A percentile compares a stretch with the other conserved stretches of the same genome.
These are phyloP conservation scores for Theileria equi DNA, from an alignment of 169 alveolate species.

Conservation along the genomic window DNA sequence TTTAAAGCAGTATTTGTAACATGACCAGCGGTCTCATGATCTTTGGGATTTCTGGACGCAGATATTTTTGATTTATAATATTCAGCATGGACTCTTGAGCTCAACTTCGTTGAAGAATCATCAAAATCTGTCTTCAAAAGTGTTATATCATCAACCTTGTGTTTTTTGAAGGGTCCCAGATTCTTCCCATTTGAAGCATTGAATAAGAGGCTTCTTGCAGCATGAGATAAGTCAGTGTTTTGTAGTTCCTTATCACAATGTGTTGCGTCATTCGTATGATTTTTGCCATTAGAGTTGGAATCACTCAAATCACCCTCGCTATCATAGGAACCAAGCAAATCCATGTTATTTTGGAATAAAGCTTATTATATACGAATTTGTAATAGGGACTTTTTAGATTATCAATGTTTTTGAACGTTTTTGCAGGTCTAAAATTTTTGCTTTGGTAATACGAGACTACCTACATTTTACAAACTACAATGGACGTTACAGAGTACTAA, in stretches of 20 bases:
- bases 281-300: not conserved
- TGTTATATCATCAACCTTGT: slow-evolving; percentile 11
- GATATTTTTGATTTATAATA: not conserved
- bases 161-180: not conserved
- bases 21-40: not conserved
- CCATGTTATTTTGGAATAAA: too few relatives aligned
- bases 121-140: slow-evolving; percentile 10
- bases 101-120: not conserved
- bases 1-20: not conserved
- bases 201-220: too few relatives aligned
- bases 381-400: too few relatives aligned
- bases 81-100: slow-evolving; percentile 28
- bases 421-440: too few relatives aligned
- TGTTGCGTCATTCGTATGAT: not conserved
- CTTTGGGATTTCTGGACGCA: not conserved
- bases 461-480: too few relatives aligned
- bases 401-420: too few relatives aligned
- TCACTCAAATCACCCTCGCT: slow-evolving; percentile 25
- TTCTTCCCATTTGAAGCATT: not conserved
- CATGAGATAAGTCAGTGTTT: not conserved
- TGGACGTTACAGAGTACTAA: too few relatives aligned
- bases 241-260: not conserved
- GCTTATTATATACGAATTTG: too few relatives aligned
- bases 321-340: slow-evolving; percentile 25
- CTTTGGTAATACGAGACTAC: too few relatives aligned